Percentiles rank a stretch among this genome's conserved stretches.
These are phyloP conservation scores for Silene coronaria DNA, from an alignment of 179 eudicot species.

Conservation along the genomic window DNA sequence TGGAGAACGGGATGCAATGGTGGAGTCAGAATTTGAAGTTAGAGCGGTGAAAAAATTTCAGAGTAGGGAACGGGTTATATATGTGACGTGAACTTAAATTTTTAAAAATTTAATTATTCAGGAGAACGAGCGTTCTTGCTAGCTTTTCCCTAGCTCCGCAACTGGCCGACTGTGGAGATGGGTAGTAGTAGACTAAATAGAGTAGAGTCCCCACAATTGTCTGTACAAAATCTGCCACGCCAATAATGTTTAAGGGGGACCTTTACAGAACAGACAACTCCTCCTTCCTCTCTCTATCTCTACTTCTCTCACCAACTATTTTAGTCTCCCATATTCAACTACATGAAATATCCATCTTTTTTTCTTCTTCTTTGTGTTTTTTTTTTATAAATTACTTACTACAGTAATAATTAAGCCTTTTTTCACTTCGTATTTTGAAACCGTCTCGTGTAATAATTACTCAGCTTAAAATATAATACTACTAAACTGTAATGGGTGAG, in stretches of 20 bases:
- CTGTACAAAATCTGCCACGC: conserved; percentile 43
- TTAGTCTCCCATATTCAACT: conserved; percentile 14
- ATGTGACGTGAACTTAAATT: too few relatives aligned
- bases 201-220: conserved; percentile 34
- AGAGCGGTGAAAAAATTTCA: too few relatives aligned
- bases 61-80: too few relatives aligned
- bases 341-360: background rate
- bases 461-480: background rate
- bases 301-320: conserved; percentile 20
- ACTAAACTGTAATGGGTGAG: conserved; percentile 2
- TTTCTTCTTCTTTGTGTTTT: background rate
- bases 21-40: too few relatives aligned
- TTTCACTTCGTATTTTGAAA: background rate
- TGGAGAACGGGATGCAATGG: too few relatives aligned
- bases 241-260: conserved; percentile 39
- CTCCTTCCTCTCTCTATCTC: conserved; percentile 10
- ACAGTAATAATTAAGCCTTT: background rate
- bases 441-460: background rate
- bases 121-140: too few relatives aligned
- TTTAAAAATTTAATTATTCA: too few relatives aligned
- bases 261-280: conserved; percentile 29
- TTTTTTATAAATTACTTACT: background rate
- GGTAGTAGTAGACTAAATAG: background rate
- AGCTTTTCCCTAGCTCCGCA: too few relatives aligned
- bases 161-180: background rate